Base-by-base conservation (phyloP, 2,329 filamentous ascomycete species). In the Colletotrichum magnum region DNA sequence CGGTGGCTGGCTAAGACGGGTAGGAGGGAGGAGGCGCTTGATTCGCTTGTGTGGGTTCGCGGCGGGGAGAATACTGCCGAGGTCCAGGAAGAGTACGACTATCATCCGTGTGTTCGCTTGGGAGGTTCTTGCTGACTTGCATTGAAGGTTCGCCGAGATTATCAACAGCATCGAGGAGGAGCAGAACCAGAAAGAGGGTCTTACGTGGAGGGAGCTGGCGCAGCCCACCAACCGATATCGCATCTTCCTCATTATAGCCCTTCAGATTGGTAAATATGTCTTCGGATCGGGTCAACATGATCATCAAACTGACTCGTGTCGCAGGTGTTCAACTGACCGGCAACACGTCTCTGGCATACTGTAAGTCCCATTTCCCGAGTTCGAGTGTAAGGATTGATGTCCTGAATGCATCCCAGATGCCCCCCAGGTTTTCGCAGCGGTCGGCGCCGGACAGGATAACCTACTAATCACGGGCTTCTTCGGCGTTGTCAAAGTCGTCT, bases 381-480 rank as follows among this genome's bases (percentile, higher is more conserved):
- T 50, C 32, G 32, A 10, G 9, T 36, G 9, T 10, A 9, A 36
- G 7, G 32, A 10, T 2, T 10, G 9, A 10, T 24, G 47, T 16
- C 4, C n/a, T 50, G 21, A 5, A n/a, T 28, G 32, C 3, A 1
- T 6, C 4, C 6, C 24, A 80, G 79, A 85, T 72, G 84, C 84
- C 1, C 85, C 83, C 0, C 85, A 87, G 72, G 83, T 87, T 48
- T 87, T 87, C 75, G 77, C 78, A 15, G 79, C 84, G 3, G 83
- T 87, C 10, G 85, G 85, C 4, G 84, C 84, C 6, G 84, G 84
- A 5, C 75, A 81, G 50, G 26, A 66, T 4, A 66, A 56, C 28
- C 82, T 86, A 47, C 77, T 87, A 7, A 80, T 87, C 59, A 87
- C 83, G 1, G 86, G 85, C 10, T 86, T 87, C 75, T 87, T 88